These are phyloP conservation scores for Penicillium sumatraense DNA, from an alignment of 2,329 filamentous ascomycete species.

Conservation along the genomic window DNA sequence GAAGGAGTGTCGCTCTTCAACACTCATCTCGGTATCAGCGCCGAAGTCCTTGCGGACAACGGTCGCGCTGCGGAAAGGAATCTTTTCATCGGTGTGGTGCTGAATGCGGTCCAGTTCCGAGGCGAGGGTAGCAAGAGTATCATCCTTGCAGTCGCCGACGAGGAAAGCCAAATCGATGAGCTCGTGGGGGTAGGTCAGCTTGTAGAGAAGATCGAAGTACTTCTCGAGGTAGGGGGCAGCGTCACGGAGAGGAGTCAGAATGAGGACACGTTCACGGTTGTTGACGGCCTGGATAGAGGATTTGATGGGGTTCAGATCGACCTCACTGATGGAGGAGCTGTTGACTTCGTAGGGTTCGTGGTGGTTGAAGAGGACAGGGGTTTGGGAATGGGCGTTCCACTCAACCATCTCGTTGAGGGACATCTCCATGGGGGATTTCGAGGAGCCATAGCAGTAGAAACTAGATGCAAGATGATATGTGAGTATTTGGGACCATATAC, in stretches of 20 bases:
- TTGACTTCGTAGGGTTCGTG: slow-evolving; percentile 87
- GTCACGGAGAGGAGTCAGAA: slow-evolving; percentile 91
- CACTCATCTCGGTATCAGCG: slow-evolving; percentile 72
- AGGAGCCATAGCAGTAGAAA: slow-evolving; percentile 96
- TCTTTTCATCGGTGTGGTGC: slow-evolving; percentile 71
- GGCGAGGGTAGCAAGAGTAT: slow-evolving; percentile 84
- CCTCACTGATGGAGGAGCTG: slow-evolving; percentile 73
- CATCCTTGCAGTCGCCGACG: slow-evolving; percentile 87
- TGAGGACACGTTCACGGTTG: slow-evolving; percentile 86
- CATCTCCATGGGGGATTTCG: slow-evolving; percentile 97
- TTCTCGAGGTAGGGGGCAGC: slow-evolving; percentile 80
- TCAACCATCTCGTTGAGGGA: slow-evolving; percentile 84
- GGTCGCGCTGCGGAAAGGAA: slow-evolving; percentile 82
- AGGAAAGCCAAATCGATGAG: slow-evolving; percentile 95
- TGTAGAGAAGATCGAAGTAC: slow-evolving; percentile 89
- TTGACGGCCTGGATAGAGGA: slow-evolving; percentile 77
- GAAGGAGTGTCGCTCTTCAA: slow-evolving; percentile 83
- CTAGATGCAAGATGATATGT: slow-evolving; percentile 51
- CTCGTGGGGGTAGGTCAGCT: slow-evolving; percentile 91
- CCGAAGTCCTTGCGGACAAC: slow-evolving; percentile 94
- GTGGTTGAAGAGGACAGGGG: slow-evolving; percentile 95
- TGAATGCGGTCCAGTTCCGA: slow-evolving; percentile 89
- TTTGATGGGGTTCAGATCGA: slow-evolving; percentile 83
- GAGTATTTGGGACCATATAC: slow-evolving; percentile 13
- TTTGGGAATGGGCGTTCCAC: slow-evolving; percentile 87